Base-by-base conservation (phyloP, 2,329 filamentous ascomycete species). In the Cryphonectria carpinicola region DNA sequence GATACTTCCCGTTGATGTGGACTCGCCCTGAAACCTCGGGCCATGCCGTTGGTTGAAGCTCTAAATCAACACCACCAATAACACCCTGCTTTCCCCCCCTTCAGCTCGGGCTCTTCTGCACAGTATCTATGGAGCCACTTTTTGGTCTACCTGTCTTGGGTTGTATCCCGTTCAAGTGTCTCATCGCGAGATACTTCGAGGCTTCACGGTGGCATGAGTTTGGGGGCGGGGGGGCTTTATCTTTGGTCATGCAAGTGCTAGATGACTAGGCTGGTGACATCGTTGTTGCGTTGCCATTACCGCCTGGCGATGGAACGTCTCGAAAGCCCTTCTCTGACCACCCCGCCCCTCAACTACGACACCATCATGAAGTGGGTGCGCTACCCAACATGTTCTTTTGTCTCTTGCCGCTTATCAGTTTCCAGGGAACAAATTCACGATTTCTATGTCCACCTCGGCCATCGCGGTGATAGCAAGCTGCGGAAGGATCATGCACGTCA, bases 401-500 rank as follows among this genome's bases (percentile, higher is more conserved):
- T 14, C n/a, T 54, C n/a, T 54, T 3, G n/a, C 5, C 11, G 6
- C 54, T 35, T 32, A 5, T 14, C 25, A 13, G 54, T 32, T 2
- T 32, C 14, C 14, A 32, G 28, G 10, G 8, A 35, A 58, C 25
- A 5, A 35, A 19, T 19, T 58, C 54, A 32, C 8, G 54, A 35
- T 58, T 58, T 3, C 13, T 28, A 35, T 49, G 28, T 28, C 43
- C 6, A 35, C 25, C 19, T 49, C 22, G 14, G 43, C 14, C 28
- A 14, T 17, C 28, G 13, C 28, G 41, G 17, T 52, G 22, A 39
- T 13, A 41, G 35, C 35, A 32, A 58, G 13, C 41, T 19, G 10
- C 10, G 35, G 39, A 60, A 67, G 65, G 65, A 67, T 60, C 10
- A 54, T 68, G 56, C 41, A 39, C 41, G 25, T 67, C 58, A 68